These are phyloP conservation scores for Termitomyces titanicus DNA, from an alignment of 768 basidiomycete species.

Conservation along the genomic window DNA sequence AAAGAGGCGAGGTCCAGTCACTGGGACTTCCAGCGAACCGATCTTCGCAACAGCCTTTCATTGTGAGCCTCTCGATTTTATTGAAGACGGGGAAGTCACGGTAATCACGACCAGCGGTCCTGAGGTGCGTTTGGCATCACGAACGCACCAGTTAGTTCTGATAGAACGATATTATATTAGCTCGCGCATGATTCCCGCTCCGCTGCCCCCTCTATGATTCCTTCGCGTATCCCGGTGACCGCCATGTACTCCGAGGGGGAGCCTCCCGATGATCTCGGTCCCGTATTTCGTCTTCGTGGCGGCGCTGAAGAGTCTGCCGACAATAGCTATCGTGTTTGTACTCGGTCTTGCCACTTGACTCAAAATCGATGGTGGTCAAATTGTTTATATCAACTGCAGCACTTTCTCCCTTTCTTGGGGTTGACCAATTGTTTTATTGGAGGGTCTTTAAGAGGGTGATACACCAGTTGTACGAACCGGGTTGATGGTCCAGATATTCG, in stretches of 20 bases:
- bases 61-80: background rate
- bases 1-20: no score
- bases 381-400: background rate
- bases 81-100: no score
- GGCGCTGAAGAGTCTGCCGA: background rate
- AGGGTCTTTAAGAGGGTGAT: background rate
- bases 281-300: background rate
- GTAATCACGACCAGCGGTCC: no score
- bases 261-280: background rate
- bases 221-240: background rate
- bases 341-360: background rate
- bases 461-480: background rate
- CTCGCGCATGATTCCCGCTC: background rate
- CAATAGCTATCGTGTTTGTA: background rate
- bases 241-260: background rate
- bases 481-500: background rate
- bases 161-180: background rate
- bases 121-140: background rate
- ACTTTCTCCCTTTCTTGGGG: background rate
- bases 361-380: background rate
- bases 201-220: background rate
- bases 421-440: background rate
- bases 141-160: background rate
- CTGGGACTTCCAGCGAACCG: background rate
- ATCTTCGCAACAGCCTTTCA: background rate